A percentile compares a stretch with the other conserved stretches of the same genome.
phyloP scores from a whole-genome alignment of 306 rosid genomes.

The Prunus mume region DNA sequence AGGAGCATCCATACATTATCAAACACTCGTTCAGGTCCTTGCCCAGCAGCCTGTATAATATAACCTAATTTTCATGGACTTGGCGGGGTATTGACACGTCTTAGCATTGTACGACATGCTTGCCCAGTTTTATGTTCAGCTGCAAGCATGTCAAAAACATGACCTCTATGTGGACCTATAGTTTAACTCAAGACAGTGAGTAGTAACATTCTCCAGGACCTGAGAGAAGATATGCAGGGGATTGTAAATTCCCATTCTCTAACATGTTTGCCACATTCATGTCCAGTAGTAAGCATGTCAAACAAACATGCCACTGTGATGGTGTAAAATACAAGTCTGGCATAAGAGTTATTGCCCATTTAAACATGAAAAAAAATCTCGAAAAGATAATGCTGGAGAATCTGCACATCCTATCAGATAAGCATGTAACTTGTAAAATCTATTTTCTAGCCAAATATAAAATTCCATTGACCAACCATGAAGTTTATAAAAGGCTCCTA shows the following conservation, averaged over 20 bases:
- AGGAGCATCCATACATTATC: neutral
- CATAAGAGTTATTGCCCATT: neutral
- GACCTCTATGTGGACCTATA: neutral
- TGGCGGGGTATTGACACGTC: neutral
- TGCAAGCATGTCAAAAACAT: neutral
- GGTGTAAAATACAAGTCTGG: too few species aligned
- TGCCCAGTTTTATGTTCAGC: neutral
- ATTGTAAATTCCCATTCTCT: neutral
- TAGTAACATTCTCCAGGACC: neutral
- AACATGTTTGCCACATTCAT: neutral
- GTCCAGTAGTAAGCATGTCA: neutral
- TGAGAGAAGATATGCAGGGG: neutral
- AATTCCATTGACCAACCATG: too few species aligned
- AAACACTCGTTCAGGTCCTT: neutral
- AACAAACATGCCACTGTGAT: neutral
- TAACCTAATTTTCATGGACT: neutral
- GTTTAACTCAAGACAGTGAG: neutral
- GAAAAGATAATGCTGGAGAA: too few species aligned
- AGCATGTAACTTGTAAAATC: too few species aligned
- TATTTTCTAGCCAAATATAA: too few species aligned
- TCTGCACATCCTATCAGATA: too few species aligned
- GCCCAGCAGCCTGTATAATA: neutral
- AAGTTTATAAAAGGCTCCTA: too few species aligned
- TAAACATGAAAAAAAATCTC: neutral
- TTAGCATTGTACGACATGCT: neutral